Conservation (phyloP, 345 rosid genomes). For the Syzygium grande region DNA sequence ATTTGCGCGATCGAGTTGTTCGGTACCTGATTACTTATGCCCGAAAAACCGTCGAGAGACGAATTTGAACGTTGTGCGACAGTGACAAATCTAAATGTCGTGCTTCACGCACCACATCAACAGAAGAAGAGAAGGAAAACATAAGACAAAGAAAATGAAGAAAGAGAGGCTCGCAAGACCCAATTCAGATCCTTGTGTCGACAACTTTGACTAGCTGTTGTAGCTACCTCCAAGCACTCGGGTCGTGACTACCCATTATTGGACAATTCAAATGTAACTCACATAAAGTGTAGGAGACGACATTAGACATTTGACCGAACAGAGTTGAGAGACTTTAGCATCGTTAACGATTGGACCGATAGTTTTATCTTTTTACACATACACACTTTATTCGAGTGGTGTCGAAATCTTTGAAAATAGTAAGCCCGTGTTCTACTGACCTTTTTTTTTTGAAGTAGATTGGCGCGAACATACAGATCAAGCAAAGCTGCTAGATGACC, state of each 20-base stretch:
- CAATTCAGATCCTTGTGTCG: neutral
- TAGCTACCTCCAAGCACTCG: neutral
- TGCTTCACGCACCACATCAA: neutral
- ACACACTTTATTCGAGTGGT: neutral
- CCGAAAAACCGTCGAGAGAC: neutral
- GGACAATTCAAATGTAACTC: neutral
- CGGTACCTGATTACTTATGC: accelerated
- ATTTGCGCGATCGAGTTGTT: neutral
- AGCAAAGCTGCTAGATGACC: neutral
- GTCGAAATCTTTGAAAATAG: neutral
- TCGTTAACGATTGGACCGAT: neutral
- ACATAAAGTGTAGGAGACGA: accelerated
- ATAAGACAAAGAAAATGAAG: neutral
- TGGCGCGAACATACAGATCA: accelerated
- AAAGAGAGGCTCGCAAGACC: neutral
- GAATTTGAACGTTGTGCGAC: neutral
- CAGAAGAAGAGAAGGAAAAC: neutral
- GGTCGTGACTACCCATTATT: too few species aligned
- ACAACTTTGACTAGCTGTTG: neutral
- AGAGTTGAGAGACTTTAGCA: neutral
- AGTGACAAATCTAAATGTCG: neutral
- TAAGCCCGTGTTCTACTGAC: accelerated
- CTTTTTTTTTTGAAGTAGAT: neutral
- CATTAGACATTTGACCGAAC: neutral
- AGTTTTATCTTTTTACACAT: neutral